Evolutionary conservation across 352 stramenopile genomes (phyloP), one percentile per base, ranked within the genome.

Genomic region (Paralagenidium karlingii): DNA sequence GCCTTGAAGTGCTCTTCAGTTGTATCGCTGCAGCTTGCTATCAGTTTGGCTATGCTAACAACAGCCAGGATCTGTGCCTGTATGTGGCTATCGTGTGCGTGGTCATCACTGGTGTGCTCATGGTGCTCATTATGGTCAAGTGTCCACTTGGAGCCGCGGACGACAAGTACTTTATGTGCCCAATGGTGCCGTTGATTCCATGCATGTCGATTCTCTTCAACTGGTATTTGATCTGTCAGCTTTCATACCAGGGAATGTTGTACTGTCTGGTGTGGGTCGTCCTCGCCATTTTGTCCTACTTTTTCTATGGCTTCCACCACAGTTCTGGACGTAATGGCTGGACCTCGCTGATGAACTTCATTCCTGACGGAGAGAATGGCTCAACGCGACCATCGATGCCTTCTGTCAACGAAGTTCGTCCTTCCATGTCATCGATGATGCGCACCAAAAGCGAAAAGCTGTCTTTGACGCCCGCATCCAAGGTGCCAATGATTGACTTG

Each of bases 271-370:
- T 56, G 6, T 89, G 73, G 71, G 45, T 89, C 34, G 55, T 27
- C 10, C 61, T 55, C 3, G 74, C 53, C 11, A 63, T 80, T 7
- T 11, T 85, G 4, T 81, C 73, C 42, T 86, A 89, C 55, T 81
- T 85, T 32, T 49, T 60, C 8, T 89, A 89, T 45, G 75, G 75
- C 38, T 89, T 82, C 54, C 51, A 50, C 40, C 61, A 82, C 57
- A 69, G 66, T 18, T 64, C 65, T 4, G 69, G 68, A 21, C 71
- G 68, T 43, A 69, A 59, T 1, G 69, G 63, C 12, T 88, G 74
- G 74, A n/a, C n/a, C n/a, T n/a, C n/a, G n/a, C n/a, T n/a, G n/a
- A n/a, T n/a, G n/a, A n/a, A n/a, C n/a, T n/a, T n/a, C n/a, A n/a
- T n/a, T n/a, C n/a, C n/a, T n/a, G n/a, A n/a, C n/a, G n/a, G n/a